Conservation (phyloP, 192 early-diverging fungal genomes). For the Allomyces macrogynus region DNA sequence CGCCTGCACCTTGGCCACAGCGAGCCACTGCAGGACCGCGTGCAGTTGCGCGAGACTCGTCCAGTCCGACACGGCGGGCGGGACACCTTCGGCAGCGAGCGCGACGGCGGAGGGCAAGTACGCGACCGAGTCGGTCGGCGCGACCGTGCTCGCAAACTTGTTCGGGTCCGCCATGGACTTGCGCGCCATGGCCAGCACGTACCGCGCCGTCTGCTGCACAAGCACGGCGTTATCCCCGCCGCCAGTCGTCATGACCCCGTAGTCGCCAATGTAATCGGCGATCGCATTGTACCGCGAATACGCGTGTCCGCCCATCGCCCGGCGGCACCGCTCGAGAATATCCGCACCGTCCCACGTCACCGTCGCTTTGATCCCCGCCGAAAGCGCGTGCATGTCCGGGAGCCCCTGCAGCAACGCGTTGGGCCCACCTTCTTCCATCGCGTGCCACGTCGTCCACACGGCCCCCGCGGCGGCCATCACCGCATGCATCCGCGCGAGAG, state of each 20-base stretch:
- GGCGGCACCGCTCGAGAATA: constrained; percentile 24
- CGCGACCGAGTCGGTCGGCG: not conserved
- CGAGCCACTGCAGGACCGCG: constrained; percentile 7
- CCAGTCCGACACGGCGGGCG: constrained; percentile 14
- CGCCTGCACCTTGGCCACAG: not conserved
- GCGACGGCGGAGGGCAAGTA: constrained; percentile 8
- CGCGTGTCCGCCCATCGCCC: constrained; percentile 40
- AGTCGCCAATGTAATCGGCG: constrained; percentile 30
- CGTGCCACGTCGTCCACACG: constrained; percentile 12
- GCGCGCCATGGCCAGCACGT: constrained; percentile 11
- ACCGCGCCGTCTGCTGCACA: constrained; percentile 26
- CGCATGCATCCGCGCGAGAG: constrained; percentile 27
- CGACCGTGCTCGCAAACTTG: not conserved
- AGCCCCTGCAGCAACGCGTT: constrained; percentile 21
- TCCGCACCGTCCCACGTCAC: constrained; percentile 28
- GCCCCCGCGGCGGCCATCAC: constrained; percentile 13
- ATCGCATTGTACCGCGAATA: constrained; percentile 47
- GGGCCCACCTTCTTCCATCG: constrained; percentile 23
- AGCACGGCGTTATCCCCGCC: constrained; percentile 26
- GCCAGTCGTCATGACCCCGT: constrained; percentile 38
- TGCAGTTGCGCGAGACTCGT: constrained; percentile 17
- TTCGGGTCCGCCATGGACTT: not conserved
- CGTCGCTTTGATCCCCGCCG: constrained; percentile 29
- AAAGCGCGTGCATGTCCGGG: constrained; percentile 32
- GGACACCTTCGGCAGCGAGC: constrained; percentile 13